A percentile compares a stretch with the other conserved stretches of the same genome.
Conservation (phyloP, 169 alveolate species). For the Cyclospora cayetanensis region DNA sequence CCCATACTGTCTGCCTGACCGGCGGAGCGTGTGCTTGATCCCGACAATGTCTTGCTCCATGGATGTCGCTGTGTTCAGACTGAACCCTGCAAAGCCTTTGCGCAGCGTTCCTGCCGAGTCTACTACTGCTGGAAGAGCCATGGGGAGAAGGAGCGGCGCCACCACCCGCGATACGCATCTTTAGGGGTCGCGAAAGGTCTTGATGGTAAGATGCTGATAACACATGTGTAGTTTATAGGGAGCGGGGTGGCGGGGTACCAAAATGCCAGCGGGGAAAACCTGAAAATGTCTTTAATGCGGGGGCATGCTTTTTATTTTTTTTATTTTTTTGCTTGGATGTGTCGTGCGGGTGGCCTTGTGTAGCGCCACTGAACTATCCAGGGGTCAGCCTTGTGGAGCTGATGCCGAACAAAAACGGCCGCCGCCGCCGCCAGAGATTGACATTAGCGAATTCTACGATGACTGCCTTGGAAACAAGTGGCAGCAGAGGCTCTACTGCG, state of each 20-base stretch:
- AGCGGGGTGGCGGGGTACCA: no score
- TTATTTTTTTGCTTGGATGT: no score
- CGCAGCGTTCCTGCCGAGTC: slow-evolving; percentile 1
- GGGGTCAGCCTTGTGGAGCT: not conserved
- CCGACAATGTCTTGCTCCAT: no score
- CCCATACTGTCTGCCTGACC: no score
- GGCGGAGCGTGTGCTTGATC: no score
- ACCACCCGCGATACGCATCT: not conserved
- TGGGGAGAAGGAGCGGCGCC: slow-evolving; percentile 49
- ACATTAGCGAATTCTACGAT: not conserved
- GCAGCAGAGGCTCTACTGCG: not conserved
- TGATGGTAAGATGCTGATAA: not conserved
- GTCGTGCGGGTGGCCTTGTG: not conserved
- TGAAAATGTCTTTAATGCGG: no score
- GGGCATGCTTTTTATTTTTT: no score
- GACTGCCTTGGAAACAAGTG: not conserved
- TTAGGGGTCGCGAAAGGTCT: slow-evolving; percentile 35
- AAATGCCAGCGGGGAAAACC: no score
- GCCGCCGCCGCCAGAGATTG: not conserved
- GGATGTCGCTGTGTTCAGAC: no score
- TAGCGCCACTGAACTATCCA: slow-evolving; percentile 7
- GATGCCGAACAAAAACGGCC: slow-evolving; percentile 6
- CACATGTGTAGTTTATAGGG: no score
- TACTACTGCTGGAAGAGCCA: slow-evolving; percentile 68
- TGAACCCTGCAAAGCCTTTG: slow-evolving; percentile 46